Evolutionary conservation across 108 stramenopile species (phyloP), one percentile per base, ranked within the genome.

Genomic region (Thalassiosira profunda): DNA sequence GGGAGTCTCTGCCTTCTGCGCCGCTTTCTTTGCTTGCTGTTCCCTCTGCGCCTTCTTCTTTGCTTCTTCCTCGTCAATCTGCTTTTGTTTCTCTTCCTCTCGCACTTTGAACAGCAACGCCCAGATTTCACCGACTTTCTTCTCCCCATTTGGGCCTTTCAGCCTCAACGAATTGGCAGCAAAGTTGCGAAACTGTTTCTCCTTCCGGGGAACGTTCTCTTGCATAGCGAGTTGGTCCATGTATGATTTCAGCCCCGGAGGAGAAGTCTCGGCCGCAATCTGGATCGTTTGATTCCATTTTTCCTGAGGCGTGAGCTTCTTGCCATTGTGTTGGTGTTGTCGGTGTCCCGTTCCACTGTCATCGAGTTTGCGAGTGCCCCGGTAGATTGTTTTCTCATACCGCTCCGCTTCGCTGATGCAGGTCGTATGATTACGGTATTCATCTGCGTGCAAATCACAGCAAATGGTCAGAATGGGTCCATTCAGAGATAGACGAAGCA

Each of bases 151-250:
- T 18, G 42, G 47, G 5, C 84, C 86, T 29, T 80, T 74, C 38
- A 93, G 26, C 31, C 79, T 76, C 63, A 97, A 77, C 10, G 90
- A 92, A 64, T 97, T 97, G 10, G 65, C 55, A 8, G 91, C 70
- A 71, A 97, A 97, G 46, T 97, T 97, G 0, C 85, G 74, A 81
- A 97, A 97, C 74, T 93, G 88, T 63, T 95, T 96, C 62, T 90
- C 85, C 42, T 96, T 91, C 40, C 92, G 63, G 15, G 97, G 97
- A 10, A 97, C 88, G 76, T 95, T 92, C 24, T 90, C 91, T 6
- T 82, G 44, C 18, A 58, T 35, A 18, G 81, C 52, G 66, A 95
- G 76, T 17, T 72, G 74, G 58, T 84, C 34, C 63, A 95, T 71
- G 47, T 89, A 79, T 11, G 72, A 47, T 42, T 82, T 79, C 11